These are phyloP conservation scores for Phytopythium montanum DNA, from an alignment of 352 stramenopile genomes.

Conservation along the genomic window DNA sequence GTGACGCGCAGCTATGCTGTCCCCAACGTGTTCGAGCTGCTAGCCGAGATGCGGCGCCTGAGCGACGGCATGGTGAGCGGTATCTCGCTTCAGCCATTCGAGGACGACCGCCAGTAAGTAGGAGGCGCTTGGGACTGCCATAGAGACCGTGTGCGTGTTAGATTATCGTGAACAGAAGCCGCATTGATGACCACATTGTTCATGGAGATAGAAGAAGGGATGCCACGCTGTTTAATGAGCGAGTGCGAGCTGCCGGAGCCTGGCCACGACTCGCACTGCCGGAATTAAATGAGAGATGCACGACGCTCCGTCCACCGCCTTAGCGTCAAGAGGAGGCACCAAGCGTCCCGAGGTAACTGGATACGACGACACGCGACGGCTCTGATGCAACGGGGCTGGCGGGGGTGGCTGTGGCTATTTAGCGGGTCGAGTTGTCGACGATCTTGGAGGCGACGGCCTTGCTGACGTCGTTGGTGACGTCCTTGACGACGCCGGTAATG, in stretches of 20 bases:
- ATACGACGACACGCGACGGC: background rate
- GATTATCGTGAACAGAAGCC: background rate
- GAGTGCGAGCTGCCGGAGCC: background rate
- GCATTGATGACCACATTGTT: too few relatives aligned
- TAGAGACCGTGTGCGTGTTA: background rate
- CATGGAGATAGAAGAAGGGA: too few relatives aligned
- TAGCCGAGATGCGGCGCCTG: constrained; percentile 71
- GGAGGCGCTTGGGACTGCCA: background rate
- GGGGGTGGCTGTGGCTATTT: background rate
- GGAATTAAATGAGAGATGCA: constrained; percentile 4
- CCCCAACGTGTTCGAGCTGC: constrained; percentile 74
- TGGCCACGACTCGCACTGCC: background rate
- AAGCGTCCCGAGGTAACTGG: too few relatives aligned
- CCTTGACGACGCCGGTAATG: constrained; percentile 69
- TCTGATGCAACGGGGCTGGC: background rate
- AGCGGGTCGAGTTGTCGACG: constrained; percentile 37
- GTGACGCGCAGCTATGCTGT: constrained; percentile 44
- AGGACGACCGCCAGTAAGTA: constrained; percentile 11
- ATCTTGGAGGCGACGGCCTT: constrained; percentile 76
- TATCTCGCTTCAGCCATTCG: constrained; percentile 55
- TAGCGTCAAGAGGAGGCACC: background rate
- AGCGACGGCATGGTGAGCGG: constrained; percentile 56
- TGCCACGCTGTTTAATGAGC: constrained; percentile 6
- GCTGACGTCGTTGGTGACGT: constrained; percentile 71
- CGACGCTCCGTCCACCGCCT: background rate